These are phyloP conservation scores for Botryotinia globosa DNA, from an alignment of 2,329 filamentous ascomycete genomes.

Conservation along the genomic window DNA sequence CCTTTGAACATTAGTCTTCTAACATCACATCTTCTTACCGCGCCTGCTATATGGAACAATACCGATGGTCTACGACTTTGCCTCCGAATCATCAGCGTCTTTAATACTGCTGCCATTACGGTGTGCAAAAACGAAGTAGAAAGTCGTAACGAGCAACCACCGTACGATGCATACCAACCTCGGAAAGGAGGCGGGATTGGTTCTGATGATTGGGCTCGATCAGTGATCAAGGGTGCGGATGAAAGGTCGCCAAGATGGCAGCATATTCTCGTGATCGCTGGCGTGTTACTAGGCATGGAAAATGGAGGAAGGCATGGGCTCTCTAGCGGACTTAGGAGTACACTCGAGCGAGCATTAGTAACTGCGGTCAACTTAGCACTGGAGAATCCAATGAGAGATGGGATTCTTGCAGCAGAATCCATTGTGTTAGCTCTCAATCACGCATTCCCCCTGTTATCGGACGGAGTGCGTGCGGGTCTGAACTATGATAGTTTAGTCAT, in stretches of 20 bases:
- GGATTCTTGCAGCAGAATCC: conserved; percentile 49
- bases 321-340: conserved; percentile 50
- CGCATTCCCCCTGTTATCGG: conserved; percentile 57
- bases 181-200: conserved; percentile 50
- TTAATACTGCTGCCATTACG: conserved; percentile 50
- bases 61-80: conserved; percentile 51
- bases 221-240: conserved; percentile 42
- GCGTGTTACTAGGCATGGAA: conserved; percentile 59
- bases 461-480: conserved; percentile 50
- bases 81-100: conserved; percentile 54
- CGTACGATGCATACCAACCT: conserved; percentile 39
- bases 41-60: conserved; percentile 55
- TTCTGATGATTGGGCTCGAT: conserved; percentile 42
- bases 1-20: conserved; percentile 58
- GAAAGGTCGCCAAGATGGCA: conserved; percentile 66
- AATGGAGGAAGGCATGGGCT: conserved; percentile 54
- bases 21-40: conserved; percentile 55
- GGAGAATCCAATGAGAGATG: conserved; percentile 48
- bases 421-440: conserved; percentile 62
- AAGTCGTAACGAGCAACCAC: conserved; percentile 25
- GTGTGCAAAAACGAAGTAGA: conserved; percentile 38
- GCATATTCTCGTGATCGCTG: conserved; percentile 62
- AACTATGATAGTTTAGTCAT: conserved; percentile 60
- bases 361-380: conserved; percentile 61
- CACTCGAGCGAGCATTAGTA: conserved; percentile 59